Percentiles rank a stretch among this genome's conserved stretches.
Conservation (phyloP, 1,284 basidiomycete genomes). For the Mycena citricolor region DNA sequence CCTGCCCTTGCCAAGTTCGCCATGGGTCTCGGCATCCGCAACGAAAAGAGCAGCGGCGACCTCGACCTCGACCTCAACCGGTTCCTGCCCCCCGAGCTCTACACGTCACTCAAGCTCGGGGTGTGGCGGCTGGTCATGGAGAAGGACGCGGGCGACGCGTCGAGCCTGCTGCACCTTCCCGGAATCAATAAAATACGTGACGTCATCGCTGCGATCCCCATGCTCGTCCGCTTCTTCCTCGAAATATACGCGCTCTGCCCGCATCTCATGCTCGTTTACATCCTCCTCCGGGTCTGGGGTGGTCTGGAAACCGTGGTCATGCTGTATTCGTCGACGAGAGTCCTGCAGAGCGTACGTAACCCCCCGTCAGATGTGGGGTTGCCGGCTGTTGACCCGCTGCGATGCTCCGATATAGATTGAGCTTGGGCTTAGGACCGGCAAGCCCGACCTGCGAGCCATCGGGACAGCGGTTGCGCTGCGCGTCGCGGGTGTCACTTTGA, state of each 20-base stretch:
- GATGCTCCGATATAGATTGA: slow-evolving; percentile 12
- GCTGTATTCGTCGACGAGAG: slow-evolving; percentile 11
- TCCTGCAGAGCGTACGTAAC: slow-evolving; percentile 9
- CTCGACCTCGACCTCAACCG: no score
- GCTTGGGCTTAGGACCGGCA: slow-evolving; percentile 13
- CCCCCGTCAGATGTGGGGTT: neutral
- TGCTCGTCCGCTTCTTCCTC: slow-evolving; percentile 4
- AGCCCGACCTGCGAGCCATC: slow-evolving; percentile 15
- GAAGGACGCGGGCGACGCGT: no score
- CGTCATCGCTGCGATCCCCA: no score
- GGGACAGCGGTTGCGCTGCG: slow-evolving; percentile 10
- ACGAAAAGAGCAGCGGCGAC: no score
- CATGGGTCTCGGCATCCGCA: no score
- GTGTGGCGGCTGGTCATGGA: no score
- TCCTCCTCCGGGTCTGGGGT: slow-evolving; percentile 14
- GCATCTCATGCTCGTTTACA: neutral
- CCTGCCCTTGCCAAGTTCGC: no score
- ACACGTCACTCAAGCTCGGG: no score
- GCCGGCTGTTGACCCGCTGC: no score
- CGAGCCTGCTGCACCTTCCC: no score
- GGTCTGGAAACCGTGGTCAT: slow-evolving; percentile 10
- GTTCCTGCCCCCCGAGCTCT: no score
- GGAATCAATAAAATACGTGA: no score
- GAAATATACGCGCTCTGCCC: slow-evolving; percentile 12
- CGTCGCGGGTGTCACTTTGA: slow-evolving; percentile 3